phyloP scores from a whole-genome alignment of 2,329 filamentous ascomycete species.

The Metarhizium brunneum region DNA sequence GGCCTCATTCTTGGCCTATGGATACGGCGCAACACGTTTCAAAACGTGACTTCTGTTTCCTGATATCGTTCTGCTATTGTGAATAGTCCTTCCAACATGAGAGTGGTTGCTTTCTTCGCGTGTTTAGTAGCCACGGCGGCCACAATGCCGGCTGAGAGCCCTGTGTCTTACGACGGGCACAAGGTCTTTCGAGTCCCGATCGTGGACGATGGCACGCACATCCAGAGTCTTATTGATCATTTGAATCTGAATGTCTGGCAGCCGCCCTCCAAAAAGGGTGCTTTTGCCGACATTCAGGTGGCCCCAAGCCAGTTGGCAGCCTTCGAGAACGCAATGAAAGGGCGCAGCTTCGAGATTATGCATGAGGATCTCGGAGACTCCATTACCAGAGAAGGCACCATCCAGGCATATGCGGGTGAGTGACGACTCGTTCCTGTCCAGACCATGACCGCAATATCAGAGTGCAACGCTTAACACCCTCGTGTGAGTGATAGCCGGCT shows the following conservation, averaged over 20 bases:
- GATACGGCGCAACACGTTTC: too few species aligned
- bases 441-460: background rate
- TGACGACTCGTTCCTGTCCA: background rate
- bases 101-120: conserved; percentile 8
- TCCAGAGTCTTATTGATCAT: conserved; percentile 24
- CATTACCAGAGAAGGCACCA: conserved; percentile 24
- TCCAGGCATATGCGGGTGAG: conserved; percentile 21
- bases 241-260: conserved; percentile 29
- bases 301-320: conserved; percentile 22
- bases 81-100: conserved; percentile 8
- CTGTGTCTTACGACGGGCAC: conserved; percentile 32
- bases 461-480: background rate
- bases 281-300: conserved; percentile 31
- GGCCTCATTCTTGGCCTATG: too few species aligned
- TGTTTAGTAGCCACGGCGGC: conserved; percentile 10
- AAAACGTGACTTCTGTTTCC: background rate
- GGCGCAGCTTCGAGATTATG: conserved; percentile 24
- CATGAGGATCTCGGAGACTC: conserved; percentile 29
- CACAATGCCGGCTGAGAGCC: conserved; percentile 7
- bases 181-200: conserved; percentile 35
- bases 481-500: background rate
- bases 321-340: conserved; percentile 22
- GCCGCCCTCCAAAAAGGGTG: conserved; percentile 19
- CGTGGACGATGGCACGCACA: conserved; percentile 19
- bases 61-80: background rate